Evolutionary conservation across 306 rosid species (phyloP).

Genomic region (Cucumis cinereus): DNA sequence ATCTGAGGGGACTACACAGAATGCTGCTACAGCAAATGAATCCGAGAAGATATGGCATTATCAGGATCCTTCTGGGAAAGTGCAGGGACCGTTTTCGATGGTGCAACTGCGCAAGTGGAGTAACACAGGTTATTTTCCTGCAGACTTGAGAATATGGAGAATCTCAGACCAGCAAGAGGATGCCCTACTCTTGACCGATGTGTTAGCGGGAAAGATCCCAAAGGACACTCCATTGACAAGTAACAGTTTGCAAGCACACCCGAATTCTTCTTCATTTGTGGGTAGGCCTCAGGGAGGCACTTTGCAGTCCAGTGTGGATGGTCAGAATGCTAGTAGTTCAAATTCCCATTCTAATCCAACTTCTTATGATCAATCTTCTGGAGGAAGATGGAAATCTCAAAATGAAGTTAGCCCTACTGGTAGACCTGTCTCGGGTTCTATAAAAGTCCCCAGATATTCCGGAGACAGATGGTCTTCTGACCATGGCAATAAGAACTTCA

Average conservation of each 20-base stretch:
- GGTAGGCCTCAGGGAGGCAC: conserved; percentile 37
- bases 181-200: conserved; percentile 62
- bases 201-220: conserved; percentile 54
- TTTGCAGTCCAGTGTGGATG: conserved; percentile 37
- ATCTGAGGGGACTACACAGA: conserved; percentile 24
- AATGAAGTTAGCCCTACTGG: conserved; percentile 27
- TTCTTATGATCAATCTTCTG: conserved; percentile 31
- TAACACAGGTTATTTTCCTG: conserved; percentile 86
- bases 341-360: conserved; percentile 22
- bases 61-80: conserved; percentile 89
- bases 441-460: conserved; percentile 50
- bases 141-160: conserved; percentile 76
- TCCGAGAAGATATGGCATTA: conserved; percentile 82
- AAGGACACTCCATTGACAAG: conserved; percentile 31
- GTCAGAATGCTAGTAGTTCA: conserved; percentile 26
- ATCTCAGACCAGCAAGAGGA: conserved; percentile 47
- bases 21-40: conserved; percentile 49
- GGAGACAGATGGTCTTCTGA: conserved; percentile 46
- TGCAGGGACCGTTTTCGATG: conserved; percentile 96
- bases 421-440: conserved; percentile 35
- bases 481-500: conserved; percentile 34
- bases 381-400: conserved; percentile 46
- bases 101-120: conserved; percentile 89
- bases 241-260: conserved; percentile 28
- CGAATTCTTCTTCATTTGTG: conserved; percentile 30